A percentile compares a stretch with the other conserved stretches of the same genome.
These are phyloP conservation scores for Citrus unshiu DNA, from an alignment of 345 rosid genomes.

Conservation along the genomic window DNA sequence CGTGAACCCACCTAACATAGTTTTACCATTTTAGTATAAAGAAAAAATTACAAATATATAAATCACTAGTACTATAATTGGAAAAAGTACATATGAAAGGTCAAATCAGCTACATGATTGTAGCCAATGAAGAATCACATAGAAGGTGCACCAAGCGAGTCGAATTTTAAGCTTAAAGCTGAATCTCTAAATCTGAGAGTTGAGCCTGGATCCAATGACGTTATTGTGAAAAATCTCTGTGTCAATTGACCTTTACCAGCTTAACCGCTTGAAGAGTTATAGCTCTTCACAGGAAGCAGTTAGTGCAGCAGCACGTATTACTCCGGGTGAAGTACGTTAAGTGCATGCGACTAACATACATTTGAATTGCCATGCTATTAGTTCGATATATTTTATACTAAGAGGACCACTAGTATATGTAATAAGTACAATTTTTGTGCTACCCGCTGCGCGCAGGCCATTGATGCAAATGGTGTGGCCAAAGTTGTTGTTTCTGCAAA, in stretches of 20 bases:
- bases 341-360: too few species aligned
- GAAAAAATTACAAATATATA: too few species aligned
- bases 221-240: conserved; percentile 48
- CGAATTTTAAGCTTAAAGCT: conserved; percentile 36
- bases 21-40: too few species aligned
- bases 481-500: conserved; percentile 46
- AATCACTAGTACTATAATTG: too few species aligned
- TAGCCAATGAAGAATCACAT: conserved; percentile 22
- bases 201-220: conserved; percentile 23
- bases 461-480: conserved; percentile 49
- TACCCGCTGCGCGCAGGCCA: conserved; percentile 22
- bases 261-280: conserved; percentile 45
- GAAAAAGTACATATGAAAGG: too few species aligned
- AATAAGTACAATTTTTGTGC: background rate
- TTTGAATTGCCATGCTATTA: too few species aligned
- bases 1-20: too few species aligned
- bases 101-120: too few species aligned
- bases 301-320: conserved; percentile 8
- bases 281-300: conserved; percentile 28
- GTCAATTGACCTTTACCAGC: conserved; percentile 58
- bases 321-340: conserved; percentile 36
- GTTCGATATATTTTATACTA: background rate
- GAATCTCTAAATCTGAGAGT: conserved; percentile 17
- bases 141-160: conserved; percentile 34
- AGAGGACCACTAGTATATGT: background rate